Evolutionary conservation across 1,284 basidiomycete genomes (phyloP).

Genomic region (Porodaedalea pini): DNA sequence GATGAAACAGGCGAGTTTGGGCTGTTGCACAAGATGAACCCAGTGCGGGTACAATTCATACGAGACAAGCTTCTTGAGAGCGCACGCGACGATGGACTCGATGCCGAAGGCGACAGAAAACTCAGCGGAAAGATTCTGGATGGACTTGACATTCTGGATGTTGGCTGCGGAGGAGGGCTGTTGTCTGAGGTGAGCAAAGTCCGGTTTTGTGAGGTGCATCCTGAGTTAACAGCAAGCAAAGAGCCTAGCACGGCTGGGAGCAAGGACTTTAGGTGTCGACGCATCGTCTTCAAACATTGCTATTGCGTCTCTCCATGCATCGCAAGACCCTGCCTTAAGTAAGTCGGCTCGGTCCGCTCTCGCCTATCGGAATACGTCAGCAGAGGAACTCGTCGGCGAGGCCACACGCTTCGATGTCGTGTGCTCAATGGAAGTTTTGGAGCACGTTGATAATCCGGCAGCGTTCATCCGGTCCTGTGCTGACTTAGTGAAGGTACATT

Average conservation of each 20-base stretch:
- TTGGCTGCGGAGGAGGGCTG: slow-evolving; percentile 95
- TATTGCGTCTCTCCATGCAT: slow-evolving; percentile 83
- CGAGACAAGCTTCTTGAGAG: slow-evolving; percentile 72
- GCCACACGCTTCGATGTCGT: slow-evolving; percentile 82
- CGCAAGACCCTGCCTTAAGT: slow-evolving; percentile 64
- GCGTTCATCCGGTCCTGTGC: slow-evolving; percentile 81
- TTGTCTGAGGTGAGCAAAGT: slow-evolving; percentile 80
- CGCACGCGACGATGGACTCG: slow-evolving; percentile 50
- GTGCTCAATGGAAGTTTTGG: slow-evolving; percentile 96
- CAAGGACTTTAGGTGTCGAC: slow-evolving; percentile 84
- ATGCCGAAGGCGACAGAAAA: slow-evolving; percentile 28
- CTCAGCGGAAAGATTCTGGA: slow-evolving; percentile 40
- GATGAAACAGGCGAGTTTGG: slow-evolving; percentile 88
- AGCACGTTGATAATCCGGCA: slow-evolving; percentile 93
- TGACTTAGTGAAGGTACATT: slow-evolving; percentile 73
- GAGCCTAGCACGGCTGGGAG: slow-evolving; percentile 87
- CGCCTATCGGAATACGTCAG: slow-evolving; percentile 74
- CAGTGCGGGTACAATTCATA: slow-evolving; percentile 82
- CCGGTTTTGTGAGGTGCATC: slow-evolving; percentile 10
- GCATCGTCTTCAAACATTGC: slow-evolving; percentile 85
- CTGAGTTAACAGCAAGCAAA: slow-evolving; percentile 31
- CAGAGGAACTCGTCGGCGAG: slow-evolving; percentile 68
- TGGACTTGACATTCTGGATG: slow-evolving; percentile 73
- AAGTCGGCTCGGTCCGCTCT: slow-evolving; percentile 30
- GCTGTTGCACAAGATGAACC: slow-evolving; percentile 95